Evolutionary conservation across 129 eudicot genomes (phyloP).

Genomic region (Flaveria brownii): DNA sequence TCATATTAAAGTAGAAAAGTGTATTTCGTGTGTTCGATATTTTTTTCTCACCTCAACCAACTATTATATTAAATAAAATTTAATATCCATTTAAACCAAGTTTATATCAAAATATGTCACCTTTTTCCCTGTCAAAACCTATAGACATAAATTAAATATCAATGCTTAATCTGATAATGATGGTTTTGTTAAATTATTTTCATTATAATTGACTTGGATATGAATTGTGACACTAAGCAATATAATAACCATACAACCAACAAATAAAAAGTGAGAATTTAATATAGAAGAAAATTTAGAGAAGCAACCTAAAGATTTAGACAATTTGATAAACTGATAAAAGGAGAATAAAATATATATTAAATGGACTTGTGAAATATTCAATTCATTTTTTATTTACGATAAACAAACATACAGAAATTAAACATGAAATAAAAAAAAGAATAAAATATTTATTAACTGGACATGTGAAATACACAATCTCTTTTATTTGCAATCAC

Average conservation of each 20-base stretch:
- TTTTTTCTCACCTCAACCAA: neutral
- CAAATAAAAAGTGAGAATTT: neutral
- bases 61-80: neutral
- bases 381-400: neutral
- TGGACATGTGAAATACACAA: conserved; percentile 1
- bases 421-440: too few relatives aligned
- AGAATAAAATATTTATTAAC: neutral
- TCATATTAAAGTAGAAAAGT: too few relatives aligned
- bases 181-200: conserved; percentile 16
- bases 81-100: neutral
- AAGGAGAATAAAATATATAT: neutral
- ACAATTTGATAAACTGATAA: neutral
- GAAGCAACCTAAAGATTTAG: neutral
- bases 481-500: conserved; percentile 9
- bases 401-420: too few relatives aligned
- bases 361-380: neutral
- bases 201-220: conserved; percentile 13
- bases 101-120: neutral
- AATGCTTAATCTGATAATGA: conserved; percentile 10
- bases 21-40: too few relatives aligned
- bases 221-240: neutral
- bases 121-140: neutral
- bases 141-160: neutral
- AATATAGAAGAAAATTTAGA: neutral
- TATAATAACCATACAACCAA: neutral